Conservation (phyloP, 2,329 filamentous ascomycete species). For the Immersiporthe knoxdaviesiana region DNA sequence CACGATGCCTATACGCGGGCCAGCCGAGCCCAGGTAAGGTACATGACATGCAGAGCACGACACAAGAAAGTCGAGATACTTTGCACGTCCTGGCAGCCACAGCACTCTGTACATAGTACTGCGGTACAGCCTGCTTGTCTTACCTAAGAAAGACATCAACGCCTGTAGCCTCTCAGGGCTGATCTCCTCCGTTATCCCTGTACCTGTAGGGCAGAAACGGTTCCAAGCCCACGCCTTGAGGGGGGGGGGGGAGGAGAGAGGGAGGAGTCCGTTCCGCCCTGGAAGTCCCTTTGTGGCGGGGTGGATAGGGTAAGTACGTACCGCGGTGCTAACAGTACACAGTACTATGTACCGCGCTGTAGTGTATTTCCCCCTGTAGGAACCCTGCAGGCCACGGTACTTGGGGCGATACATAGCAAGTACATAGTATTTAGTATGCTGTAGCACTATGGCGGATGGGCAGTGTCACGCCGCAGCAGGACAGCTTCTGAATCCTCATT, state of each 20-base stretch:
- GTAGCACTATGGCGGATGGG: background rate
- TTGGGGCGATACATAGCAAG: background rate
- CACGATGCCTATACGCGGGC: background rate
- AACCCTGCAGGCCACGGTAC: background rate
- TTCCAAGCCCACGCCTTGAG: background rate
- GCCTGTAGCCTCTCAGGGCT: constrained; percentile 15
- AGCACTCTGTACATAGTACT: background rate
- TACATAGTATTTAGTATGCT: background rate
- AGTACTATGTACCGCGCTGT: background rate
- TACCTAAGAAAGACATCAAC: constrained; percentile 2
- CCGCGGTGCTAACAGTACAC: background rate
- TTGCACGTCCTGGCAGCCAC: background rate
- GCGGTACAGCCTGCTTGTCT: background rate
- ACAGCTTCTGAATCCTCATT: background rate
- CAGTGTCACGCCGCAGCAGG: constrained; percentile 4
- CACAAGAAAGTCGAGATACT: background rate
- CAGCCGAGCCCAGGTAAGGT: background rate
- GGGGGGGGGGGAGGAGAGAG: no score
- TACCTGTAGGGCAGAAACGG: constrained; percentile 18
- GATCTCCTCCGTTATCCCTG: constrained; percentile 12
- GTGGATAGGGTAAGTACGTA: background rate
- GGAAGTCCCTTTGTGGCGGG: background rate
- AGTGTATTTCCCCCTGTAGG: background rate
- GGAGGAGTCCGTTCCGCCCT: constrained; percentile 1
- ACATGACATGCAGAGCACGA: background rate